Percentiles rank a stretch among this genome's conserved stretches.
phyloP scores from a whole-genome alignment of 2,329 filamentous ascomycete species.

The Penicillium olsonii region DNA sequence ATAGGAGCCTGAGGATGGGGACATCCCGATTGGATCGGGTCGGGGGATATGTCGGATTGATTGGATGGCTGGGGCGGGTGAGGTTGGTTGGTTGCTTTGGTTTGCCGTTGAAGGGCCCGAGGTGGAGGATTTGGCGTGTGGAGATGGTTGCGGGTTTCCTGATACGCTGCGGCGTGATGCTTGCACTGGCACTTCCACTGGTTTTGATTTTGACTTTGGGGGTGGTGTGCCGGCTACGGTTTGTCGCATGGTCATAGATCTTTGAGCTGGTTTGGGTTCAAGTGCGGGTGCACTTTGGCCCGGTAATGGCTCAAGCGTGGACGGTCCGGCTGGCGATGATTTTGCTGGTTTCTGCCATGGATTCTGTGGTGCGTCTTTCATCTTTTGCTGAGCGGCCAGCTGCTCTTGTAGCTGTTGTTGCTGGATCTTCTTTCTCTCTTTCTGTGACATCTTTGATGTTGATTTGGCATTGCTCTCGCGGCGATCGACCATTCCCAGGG shows the following conservation, averaged over 20 bases:
- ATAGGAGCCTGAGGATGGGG: conserved; percentile 66
- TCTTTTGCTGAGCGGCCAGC: conserved; percentile 33
- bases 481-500: conserved; percentile 52
- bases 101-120: conserved; percentile 34
- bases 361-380: conserved; percentile 39
- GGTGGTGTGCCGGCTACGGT: conserved; percentile 54
- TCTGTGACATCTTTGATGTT: conserved; percentile 75
- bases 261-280: conserved; percentile 30
- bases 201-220: conserved; percentile 23
- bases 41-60: conserved; percentile 54
- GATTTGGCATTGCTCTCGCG: conserved; percentile 43
- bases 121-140: conserved; percentile 17
- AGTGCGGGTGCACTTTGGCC: conserved; percentile 29
- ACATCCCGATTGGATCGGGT: conserved; percentile 29
- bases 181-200: conserved; percentile 46
- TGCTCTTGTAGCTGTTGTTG: conserved; percentile 61
- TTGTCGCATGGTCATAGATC: conserved; percentile 62
- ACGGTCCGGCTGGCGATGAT: conserved; percentile 16
- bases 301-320: conserved; percentile 36
- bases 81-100: conserved; percentile 24
- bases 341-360: conserved; percentile 65
- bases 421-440: conserved; percentile 83
- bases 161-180: conserved; percentile 44
- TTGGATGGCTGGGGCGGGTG: conserved; percentile 37
- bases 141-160: conserved; percentile 14